Base-by-base conservation (phyloP, 192 early-diverging fungal species). In the Chytriomyces sp. region DNA sequence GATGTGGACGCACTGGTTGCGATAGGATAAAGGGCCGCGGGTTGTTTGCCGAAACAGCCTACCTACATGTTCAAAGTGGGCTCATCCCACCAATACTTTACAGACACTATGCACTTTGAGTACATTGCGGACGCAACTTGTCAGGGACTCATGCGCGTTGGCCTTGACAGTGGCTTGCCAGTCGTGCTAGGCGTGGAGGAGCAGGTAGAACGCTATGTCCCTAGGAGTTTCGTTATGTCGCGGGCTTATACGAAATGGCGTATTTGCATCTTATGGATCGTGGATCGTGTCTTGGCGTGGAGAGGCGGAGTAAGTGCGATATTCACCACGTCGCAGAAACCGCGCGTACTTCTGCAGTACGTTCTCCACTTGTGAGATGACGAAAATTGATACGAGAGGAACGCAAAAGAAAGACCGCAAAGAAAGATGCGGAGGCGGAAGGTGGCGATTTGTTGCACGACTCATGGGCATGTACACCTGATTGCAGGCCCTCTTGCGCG, bases 101-200 rank as follows among this genome's bases (percentile, higher is more conserved):
- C 33, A 68, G 65, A 88, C 59, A 99, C 98, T 19, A 94, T 96
- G 89, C 98, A 99, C 70, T 99, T 98, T 88, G 98, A 98, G 82
- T 99, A 99, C 78, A 99, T 99, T 63, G 88, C 91, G n/a, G 98
- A 99, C 54, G 93, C 96, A 0, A 89, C 91, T 1, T 88, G 86
- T 38, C 92, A 95, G 19, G 98, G 96, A 0, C 82, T 99, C 40
- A 99, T 98, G 95, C 84, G 91, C n/a, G 96, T 99, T 28, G 92
- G 93, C 3, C 79, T 99, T 41, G 95, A 98, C 57, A 86, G 90
- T 0, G 85, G 86, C 7, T 83, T 91, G 2, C 98, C 98, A 53
- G 91, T 93, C 44, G 88, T 99, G 60, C 98, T 99, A 84, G 98
- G 98, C 22, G 93, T 99, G 26, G 98, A 99, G 52, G 90, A 95